Base-by-base conservation (phyloP, 1,284 basidiomycete genomes). In the Athelia psychrophila region DNA sequence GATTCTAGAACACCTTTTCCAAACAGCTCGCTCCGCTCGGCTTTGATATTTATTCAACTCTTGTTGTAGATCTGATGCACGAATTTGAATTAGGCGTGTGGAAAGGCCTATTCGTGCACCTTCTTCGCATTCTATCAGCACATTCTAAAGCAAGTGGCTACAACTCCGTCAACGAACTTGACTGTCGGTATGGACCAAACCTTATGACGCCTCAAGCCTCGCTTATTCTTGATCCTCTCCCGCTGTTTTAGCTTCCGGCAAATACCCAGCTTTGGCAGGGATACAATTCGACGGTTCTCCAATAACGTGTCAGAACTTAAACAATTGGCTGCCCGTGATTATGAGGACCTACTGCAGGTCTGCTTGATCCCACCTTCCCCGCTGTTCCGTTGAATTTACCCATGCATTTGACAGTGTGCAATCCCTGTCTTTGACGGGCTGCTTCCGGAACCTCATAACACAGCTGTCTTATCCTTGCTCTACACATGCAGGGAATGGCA, bases 381-480 rank as follows among this genome's bases (percentile, higher is more conserved):
- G 16, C 22, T 8, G 2, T 30, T 25, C 8, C 44, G 25, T 20
- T 27, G 45, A n/a, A 10, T 25, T 42, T 46, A 36, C 16, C 40
- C 27, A 18, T n/a, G 12, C 42, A 23, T 22, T 2, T 8, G 24
- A 3, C 38, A 74, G 68, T 75, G 73, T 51, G 54, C 64, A 2
- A 67, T 75, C 16, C 69, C 71, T 2, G 69, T 53, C 0, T 67
- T 75, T 47, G 67, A 73, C 49, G 69, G 64, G 1, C 57, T 75
- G 0, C 55, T 76, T 1, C 57, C 58, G 2, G 56, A 57, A 9
- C 60, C 57, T 35, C 56, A 65, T 36, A 67, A 73, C 49, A 44
- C 48, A 2, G 51, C 56, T 2, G 51, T 74, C 8, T 51, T 63
- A 23, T 58, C 56, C 8, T 57, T 73, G 5, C 47, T 70, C 2